These are phyloP conservation scores for Ramaria sp. DNA, from an alignment of 768 basidiomycete genomes.

Conservation along the genomic window DNA sequence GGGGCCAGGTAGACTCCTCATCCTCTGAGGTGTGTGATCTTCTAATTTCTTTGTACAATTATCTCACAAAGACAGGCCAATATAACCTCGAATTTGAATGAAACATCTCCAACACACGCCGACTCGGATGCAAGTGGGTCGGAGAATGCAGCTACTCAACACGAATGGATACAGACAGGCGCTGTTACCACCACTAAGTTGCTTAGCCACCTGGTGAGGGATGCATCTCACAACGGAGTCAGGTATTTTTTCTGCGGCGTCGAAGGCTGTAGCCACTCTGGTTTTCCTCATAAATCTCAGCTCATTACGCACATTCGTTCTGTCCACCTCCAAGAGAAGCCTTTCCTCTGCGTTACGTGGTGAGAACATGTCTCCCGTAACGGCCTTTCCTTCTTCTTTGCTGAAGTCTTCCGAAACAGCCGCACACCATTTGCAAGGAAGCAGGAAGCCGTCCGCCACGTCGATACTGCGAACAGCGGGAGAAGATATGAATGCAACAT, in stretches of 20 bases:
- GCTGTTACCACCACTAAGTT: not conserved
- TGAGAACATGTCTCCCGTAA: not conserved
- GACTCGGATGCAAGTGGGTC: too few relatives aligned
- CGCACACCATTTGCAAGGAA: conserved; percentile 1
- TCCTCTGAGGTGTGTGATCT: too few relatives aligned
- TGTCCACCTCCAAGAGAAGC: conserved; percentile 9
- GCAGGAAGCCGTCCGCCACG: conserved; percentile 5
- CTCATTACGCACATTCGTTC: conserved; percentile 5
- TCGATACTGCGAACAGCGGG: not conserved
- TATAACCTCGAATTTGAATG: too few relatives aligned
- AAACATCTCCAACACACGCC: too few relatives aligned
- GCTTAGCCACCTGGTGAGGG: not conserved
- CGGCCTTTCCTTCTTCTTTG: not conserved
- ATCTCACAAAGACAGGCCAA: too few relatives aligned
- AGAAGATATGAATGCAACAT: conserved; percentile 2
- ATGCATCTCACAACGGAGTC: not conserved
- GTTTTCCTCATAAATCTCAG: conserved; percentile 2
- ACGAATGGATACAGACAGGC: not conserved
- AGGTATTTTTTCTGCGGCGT: conserved; percentile 2
- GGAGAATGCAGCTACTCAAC: not conserved
- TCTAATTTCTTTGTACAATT: too few relatives aligned
- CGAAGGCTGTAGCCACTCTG: not conserved
- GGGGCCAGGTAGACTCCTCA: too few relatives aligned
- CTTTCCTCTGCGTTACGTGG: conserved; percentile 7
- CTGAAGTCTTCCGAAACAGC: not conserved